Percentiles rank a stretch among this genome's conserved stretches.
Evolutionary conservation across 164 flowering plant genomes (phyloP).

Genomic region (Hamamelis virginiana): DNA sequence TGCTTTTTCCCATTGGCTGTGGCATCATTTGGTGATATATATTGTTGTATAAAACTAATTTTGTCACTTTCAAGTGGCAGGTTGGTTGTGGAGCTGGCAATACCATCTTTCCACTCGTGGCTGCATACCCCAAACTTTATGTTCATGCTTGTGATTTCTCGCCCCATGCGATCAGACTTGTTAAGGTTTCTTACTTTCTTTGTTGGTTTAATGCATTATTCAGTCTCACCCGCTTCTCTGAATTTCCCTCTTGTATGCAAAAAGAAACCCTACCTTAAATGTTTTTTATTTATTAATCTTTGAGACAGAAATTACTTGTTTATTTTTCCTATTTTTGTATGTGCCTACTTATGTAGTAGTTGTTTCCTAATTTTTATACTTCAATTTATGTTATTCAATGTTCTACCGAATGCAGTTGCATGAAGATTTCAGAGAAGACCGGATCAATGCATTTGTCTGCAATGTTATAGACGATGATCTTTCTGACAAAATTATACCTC

Average conservation of each 20-base stretch:
- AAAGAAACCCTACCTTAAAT: no score
- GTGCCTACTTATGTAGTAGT: no score
- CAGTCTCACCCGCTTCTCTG: background rate
- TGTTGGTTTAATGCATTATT: background rate
- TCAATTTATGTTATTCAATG: background rate
- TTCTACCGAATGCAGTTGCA: conserved; percentile 37
- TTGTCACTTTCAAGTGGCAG: conserved; percentile 18
- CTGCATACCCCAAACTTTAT: conserved; percentile 42
- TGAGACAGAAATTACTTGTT: no score
- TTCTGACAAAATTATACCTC: conserved; percentile 27
- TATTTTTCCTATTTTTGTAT: no score
- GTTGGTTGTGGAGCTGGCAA: conserved; percentile 68
- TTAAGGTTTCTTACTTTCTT: conserved; percentile 30
- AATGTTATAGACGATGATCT: conserved; percentile 44
- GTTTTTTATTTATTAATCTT: no score
- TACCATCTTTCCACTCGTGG: conserved; percentile 45
- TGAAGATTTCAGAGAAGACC: conserved; percentile 30
- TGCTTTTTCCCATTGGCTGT: background rate
- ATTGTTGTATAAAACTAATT: no score
- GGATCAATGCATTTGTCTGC: conserved; percentile 42
- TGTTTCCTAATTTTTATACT: background rate
- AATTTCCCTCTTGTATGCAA: background rate
- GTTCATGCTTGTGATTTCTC: conserved; percentile 65
- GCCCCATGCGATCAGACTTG: conserved; percentile 34
- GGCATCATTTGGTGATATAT: background rate